Evolutionary conservation across 352 stramenopile genomes (phyloP), one percentile per base, ranked within the genome.

Genomic region (Phytophthora ramorum): DNA sequence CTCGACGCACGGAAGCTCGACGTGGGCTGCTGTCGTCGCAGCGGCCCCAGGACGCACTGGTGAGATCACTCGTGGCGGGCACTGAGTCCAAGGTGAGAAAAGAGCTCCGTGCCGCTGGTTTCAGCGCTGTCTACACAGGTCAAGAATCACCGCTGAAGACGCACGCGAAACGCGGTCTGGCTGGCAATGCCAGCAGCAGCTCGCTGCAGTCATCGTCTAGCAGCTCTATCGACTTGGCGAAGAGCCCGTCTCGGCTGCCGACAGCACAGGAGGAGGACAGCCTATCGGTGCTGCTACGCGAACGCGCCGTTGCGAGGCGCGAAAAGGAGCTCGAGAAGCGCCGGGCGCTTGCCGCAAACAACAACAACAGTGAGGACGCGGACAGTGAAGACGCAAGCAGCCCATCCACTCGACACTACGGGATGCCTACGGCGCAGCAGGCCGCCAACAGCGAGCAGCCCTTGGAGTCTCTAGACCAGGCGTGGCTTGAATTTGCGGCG

Each of bases 1-100:
- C 69, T 44, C 77, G 77, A 0, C 77, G 80, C 41, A 84, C 83
- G 50, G 80, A 86, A 50, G 80, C 80, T 37, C 57, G 80, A 1
- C 65, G 78, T 7, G 80, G 80, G 1, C 46, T 87, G 26, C 41
- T 89, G 57, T 75, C 74, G 10, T 88, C 76, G 13, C 59, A 84
- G 55, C 72, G 76, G 19, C 79, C 75, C 12, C 74, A 87, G 35
- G 76, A 85, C 51, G 73, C 79, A 22, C 54, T 79, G 22, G 68
- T 85, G 45, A 78, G 69, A 45, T 80, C 76, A 22, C 66, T 87
- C 7, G 78, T 83, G 10, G 59, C 66, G 8, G 51, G 46, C 17
- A 70, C 73, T 14, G 75, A 79, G 48, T 87, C 78, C 38, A 78
- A 68, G 14, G 78, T 87, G 12, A 81, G 63, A 61, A 64, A 71